Base-by-base conservation (phyloP, 2,329 filamentous ascomycete genomes). In the Nemania abortiva region DNA sequence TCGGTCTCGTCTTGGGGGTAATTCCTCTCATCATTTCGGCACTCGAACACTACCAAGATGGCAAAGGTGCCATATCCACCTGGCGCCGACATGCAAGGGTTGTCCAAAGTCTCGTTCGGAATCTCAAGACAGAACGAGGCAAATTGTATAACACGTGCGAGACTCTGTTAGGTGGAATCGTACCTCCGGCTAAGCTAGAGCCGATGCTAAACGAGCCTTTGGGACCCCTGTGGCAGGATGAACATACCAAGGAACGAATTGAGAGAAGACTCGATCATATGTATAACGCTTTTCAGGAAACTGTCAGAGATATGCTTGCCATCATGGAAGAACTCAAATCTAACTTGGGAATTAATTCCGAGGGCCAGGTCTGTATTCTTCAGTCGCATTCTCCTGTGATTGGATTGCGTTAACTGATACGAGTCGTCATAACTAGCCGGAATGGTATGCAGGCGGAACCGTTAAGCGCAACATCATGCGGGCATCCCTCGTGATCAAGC, bases 211-310 rank as follows among this genome's bases (percentile, higher is more conserved):
- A 61, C 0, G 47, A 66, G 37, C 56, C 56, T n/a, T 49, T 56
- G 20, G 63, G 63, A 1, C 31, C 56, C 6, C 42, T 60, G 4
- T 66, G 63, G 63, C 49, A 55, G 27, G 50, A 61, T 15, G 39
- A 66, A 18, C 37, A 61, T 18, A 55, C 47, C 6, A 45, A 45
- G 6, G 39, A 47, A 27, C 34, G 50, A 20, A 56, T 60, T 37
- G 57, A 66, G 29, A 49, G 49, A 29, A 66, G 63, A 34, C 63
- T 66, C 22, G 63, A 65, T 22, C 63, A 65, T 20, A 65, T 65
- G 63, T 60, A 65, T 34, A 29, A 24, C n/a, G 5, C 34, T 20
- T 65, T 65, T 18, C 45, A 65, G 31, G 55, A 60, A 7, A 66
- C 49, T 2, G 56, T 61, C 3, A 37, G 18, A 18, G 63, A 66